phyloP scores from a whole-genome alignment of 768 basidiomycete species.

The Trametes cinnabarina region DNA sequence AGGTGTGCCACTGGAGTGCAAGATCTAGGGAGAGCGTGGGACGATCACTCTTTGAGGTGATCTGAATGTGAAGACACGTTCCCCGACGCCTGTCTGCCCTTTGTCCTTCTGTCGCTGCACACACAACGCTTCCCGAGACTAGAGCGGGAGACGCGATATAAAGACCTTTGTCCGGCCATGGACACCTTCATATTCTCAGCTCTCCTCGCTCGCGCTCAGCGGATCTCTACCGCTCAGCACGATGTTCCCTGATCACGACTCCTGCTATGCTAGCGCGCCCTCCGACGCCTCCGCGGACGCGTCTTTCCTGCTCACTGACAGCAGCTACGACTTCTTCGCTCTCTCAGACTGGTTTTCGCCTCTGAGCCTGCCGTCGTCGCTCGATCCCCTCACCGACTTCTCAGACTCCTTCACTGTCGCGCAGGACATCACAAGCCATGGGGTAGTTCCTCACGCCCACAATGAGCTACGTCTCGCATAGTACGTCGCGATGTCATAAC shows the following conservation, averaged over 20 bases:
- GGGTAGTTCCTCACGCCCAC: not conserved
- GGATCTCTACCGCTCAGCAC: not conserved
- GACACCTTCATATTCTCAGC: not conserved
- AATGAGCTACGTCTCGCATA: not conserved
- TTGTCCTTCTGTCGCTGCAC: not conserved
- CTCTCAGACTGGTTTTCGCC: not conserved
- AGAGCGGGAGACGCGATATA: not conserved
- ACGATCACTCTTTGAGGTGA: not conserved
- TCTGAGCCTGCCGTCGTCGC: not conserved
- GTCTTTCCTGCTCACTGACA: not conserved
- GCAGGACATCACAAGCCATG: not conserved
- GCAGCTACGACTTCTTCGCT: not conserved
- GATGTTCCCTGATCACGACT: not conserved
- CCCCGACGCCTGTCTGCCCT: not conserved
- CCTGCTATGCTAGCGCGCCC: not conserved
- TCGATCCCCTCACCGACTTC: not conserved
- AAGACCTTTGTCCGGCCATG: not conserved
- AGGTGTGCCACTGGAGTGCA: not conserved
- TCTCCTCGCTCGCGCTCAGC: not conserved
- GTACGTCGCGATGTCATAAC: not conserved
- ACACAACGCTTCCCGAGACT: not conserved
- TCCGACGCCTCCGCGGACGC: not conserved
- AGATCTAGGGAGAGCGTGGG: not conserved
- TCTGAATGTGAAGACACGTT: not conserved
- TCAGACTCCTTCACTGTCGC: not conserved